Conservation (phyloP, 2,329 filamentous ascomycete genomes). For the Diaporthe citriasiana region DNA sequence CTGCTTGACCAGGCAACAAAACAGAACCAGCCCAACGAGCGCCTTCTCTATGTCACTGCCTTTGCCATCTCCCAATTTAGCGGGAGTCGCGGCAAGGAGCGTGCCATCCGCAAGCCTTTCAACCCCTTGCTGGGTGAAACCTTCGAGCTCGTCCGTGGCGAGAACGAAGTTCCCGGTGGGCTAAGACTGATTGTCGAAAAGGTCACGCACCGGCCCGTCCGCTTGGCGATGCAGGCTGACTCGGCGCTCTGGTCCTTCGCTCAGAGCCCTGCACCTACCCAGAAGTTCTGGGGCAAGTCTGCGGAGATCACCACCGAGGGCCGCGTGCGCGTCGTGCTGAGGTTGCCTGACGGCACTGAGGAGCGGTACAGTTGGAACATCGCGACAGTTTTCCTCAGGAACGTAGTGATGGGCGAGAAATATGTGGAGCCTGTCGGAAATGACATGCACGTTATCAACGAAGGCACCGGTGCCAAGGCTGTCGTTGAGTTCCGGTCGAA, state of each 20-base stretch:
- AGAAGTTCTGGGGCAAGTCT: conserved; percentile 99
- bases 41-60: conserved; percentile 86
- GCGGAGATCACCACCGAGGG: conserved; percentile 95
- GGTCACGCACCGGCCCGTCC: conserved; percentile 91
- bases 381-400: conserved; percentile 91
- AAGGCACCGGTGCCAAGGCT: conserved; percentile 85
- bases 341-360: conserved; percentile 73
- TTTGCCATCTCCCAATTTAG: conserved; percentile 94
- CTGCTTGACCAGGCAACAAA: conserved; percentile 83
- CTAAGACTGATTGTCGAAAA: conserved; percentile 97
- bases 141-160: conserved; percentile 89
- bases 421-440: conserved; percentile 95
- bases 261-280: conserved; percentile 88
- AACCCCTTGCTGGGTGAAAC: conserved; percentile 98
- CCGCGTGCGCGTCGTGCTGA: conserved; percentile 82
- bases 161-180: conserved; percentile 77
- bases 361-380: conserved; percentile 92
- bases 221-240: conserved; percentile 94
- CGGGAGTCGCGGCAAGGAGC: conserved; percentile 85
- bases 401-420: conserved; percentile 98
- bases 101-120: conserved; percentile 94
- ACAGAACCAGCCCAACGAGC: conserved; percentile 72
- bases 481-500: conserved; percentile 93
- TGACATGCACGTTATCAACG: conserved; percentile 84
- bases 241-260: conserved; percentile 86